phyloP scores from a whole-genome alignment of 2,329 filamentous ascomycete genomes.

The Paraconiothyrium sp. region DNA sequence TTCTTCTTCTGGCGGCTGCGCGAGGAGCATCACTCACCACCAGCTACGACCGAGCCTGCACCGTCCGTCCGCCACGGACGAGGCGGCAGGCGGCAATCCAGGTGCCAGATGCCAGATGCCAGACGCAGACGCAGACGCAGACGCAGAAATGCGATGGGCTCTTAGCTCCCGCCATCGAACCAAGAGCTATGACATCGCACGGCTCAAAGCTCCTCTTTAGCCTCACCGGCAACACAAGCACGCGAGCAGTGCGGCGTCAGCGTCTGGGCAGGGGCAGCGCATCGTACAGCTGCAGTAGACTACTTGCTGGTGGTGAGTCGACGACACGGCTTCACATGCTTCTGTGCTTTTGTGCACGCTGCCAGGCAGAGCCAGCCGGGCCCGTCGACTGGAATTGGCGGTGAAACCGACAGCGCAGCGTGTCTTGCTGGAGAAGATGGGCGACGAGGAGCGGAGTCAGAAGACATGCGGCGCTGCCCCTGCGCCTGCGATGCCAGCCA shows the following conservation, averaged over 20 bases:
- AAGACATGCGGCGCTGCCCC: not conserved
- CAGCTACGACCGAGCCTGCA: not conserved
- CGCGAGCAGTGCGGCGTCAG: conserved; percentile 8
- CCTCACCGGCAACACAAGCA: not conserved
- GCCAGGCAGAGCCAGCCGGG: not conserved
- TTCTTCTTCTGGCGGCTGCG: not conserved
- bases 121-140: not conserved
- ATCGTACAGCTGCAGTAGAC: no score
- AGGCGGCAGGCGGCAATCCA: not conserved
- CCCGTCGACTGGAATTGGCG: conserved; percentile 10
- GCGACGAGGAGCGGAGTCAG: not conserved
- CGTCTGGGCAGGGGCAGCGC: conserved; percentile 12
- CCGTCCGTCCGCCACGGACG: not conserved
- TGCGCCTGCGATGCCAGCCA: no score
- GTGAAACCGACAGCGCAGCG: conserved; percentile 8
- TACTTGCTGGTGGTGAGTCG: no score
- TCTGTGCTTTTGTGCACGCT: no score
- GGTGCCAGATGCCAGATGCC: not conserved
- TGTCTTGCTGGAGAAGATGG: not conserved
- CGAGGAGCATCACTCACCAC: not conserved
- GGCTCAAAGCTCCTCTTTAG: conserved; percentile 20
- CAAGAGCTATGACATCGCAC: conserved; percentile 14
- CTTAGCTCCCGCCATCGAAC: conserved; percentile 23
- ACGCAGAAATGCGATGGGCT: conserved; percentile 16
- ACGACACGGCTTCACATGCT: no score